phyloP scores from a whole-genome alignment of 2,329 filamentous ascomycete species.

The Cercospora janseana region DNA sequence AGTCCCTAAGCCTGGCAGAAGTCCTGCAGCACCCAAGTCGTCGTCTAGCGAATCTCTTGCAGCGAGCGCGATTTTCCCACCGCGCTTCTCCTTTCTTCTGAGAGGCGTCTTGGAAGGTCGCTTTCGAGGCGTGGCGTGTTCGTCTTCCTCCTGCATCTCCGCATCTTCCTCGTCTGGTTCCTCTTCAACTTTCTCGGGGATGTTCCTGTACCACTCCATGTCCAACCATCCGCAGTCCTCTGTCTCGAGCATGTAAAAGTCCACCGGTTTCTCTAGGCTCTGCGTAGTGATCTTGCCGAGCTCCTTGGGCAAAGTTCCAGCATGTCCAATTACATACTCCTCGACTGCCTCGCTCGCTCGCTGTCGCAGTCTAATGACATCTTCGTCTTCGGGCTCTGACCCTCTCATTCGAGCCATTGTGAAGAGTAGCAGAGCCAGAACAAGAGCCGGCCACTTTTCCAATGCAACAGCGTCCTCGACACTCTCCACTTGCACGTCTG shows the following conservation, averaged over 20 bases:
- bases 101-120: slow-evolving; percentile 37
- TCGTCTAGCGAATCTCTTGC: slow-evolving; percentile 22
- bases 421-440: slow-evolving; percentile 19
- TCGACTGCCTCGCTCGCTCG: slow-evolving; percentile 15
- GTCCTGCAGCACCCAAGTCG: slow-evolving; percentile 31
- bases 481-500: slow-evolving; percentile 2
- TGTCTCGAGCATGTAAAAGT: slow-evolving; percentile 26
- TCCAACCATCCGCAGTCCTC: slow-evolving; percentile 28
- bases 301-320: slow-evolving; percentile 13
- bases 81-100: slow-evolving; percentile 38
- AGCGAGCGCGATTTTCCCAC: slow-evolving; percentile 21
- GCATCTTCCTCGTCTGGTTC: slow-evolving; percentile 39
- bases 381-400: slow-evolving; percentile 6
- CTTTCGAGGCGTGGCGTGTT: slow-evolving; percentile 19
- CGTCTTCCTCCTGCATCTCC: slow-evolving; percentile 8
- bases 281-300: background rate
- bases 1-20: slow-evolving; percentile 53
- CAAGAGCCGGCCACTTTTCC: slow-evolving; percentile 24
- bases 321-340: slow-evolving; percentile 2
- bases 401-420: slow-evolving; percentile 20
- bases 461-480: slow-evolving; percentile 8
- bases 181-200: slow-evolving; percentile 25
- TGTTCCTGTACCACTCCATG: slow-evolving; percentile 30
- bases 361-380: slow-evolving; percentile 9
- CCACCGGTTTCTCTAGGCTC: slow-evolving; percentile 17